Base-by-base conservation (phyloP, 768 basidiomycete species). In the Xerocomus potaroensis region DNA sequence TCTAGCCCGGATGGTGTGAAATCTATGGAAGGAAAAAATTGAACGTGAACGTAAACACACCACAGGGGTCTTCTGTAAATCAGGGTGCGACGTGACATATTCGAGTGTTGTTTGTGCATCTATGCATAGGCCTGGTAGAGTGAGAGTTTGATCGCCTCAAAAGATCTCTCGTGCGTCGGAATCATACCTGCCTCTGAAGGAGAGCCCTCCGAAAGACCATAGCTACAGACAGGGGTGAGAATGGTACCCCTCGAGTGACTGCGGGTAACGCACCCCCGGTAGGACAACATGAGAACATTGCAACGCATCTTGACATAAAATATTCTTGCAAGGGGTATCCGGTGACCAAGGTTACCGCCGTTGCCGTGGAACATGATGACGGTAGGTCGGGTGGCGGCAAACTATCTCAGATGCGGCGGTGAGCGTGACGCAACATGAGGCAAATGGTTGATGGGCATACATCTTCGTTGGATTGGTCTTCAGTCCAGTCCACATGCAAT, bases 331-430 rank as follows among this genome's bases (percentile, higher is more conserved):
- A 96, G 71, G 2, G 93, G 95, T 60, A 97, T 78, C 21, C 95
- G 79, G 60, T 98, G 95, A 1, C 95, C 94, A 31, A 82, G 73
- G 55, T 91, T 91, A 12, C 88, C 88, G 0, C 82, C 87, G 57
- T 90, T 90, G 7, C 95, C 95, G 56, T 97, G 94, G 46, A 96
- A 91, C 82, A 97, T 89, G 41, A 98, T 65, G 2, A 98, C 74
- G 0, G 92, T 96, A 2, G 95, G 95, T 14, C 92, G 74, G 35
- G 62, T 64, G 0, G 70, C 61, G 14, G 73, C 70, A 50, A 73
- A 74, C 75, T 75, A 39, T 19, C 2, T 15, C 21, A 19, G 2
- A 15, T 21, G 1, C 0, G 15, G 40, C 18, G 33, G 38, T 23
- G 22, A 26, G 24, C 12, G n/a, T 12, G 26, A 40, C 5, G 10